These are phyloP conservation scores for Phytophthora hybrid DNA, from an alignment of 352 stramenopile species.

Conservation along the genomic window DNA sequence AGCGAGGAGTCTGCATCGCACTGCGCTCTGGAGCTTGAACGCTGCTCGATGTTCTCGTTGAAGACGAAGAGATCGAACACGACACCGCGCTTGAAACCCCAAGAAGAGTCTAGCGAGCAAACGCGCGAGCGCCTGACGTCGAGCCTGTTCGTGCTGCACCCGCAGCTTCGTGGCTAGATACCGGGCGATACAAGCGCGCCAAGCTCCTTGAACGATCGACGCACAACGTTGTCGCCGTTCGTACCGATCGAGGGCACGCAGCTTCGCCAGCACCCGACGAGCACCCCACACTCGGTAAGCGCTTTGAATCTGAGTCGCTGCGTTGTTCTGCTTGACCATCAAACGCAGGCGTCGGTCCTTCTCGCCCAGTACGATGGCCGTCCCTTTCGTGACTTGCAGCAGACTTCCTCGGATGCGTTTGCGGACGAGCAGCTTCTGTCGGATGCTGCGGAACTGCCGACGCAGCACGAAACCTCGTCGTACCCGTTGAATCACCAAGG, in stretches of 20 bases:
- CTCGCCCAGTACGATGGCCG: conserved; percentile 68
- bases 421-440: conserved; percentile 63
- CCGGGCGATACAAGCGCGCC: conserved; percentile 42
- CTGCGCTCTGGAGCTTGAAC: conserved; percentile 52
- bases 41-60: conserved; percentile 39
- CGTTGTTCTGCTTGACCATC: conserved; percentile 29
- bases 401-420: conserved; percentile 72
- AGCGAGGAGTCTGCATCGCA: conserved; percentile 39
- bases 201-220: conserved; percentile 46
- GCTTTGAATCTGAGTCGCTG: conserved; percentile 48
- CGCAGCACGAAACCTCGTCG: conserved; percentile 64
- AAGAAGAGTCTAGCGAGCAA: conserved; percentile 45
- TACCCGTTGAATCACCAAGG: conserved; percentile 61
- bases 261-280: conserved; percentile 38
- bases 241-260: conserved; percentile 31
- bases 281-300: conserved; percentile 46
- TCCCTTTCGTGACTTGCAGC: conserved; percentile 68
- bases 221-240: conserved; percentile 35
- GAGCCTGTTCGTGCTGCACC: conserved; percentile 32
- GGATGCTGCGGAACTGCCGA: conserved; percentile 53
- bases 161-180: conserved; percentile 38
- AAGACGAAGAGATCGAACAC: conserved; percentile 46
- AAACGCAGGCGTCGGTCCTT: conserved; percentile 53
- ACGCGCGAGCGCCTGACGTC: conserved; percentile 35
- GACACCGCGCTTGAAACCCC: conserved; percentile 59